These are phyloP conservation scores for Kwoniella sp. DNA, from an alignment of 768 basidiomycete species.

Conservation along the genomic window DNA sequence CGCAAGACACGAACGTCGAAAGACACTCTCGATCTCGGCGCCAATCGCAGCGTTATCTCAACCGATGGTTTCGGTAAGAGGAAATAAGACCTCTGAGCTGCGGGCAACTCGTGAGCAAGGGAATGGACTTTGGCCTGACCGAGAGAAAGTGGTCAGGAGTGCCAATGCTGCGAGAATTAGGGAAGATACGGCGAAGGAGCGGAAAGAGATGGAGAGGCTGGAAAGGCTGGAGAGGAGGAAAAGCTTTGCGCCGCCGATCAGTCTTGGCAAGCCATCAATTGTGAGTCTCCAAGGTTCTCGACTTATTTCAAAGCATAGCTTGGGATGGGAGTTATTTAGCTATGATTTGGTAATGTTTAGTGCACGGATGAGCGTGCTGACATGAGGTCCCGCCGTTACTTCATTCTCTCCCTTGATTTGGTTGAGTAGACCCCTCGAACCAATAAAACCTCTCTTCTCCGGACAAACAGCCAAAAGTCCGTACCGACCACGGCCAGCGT, in stretches of 20 bases:
- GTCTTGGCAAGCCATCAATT: conserved; percentile 33
- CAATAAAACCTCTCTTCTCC: conserved; percentile 20
- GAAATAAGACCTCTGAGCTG: neutral
- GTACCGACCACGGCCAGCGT: neutral
- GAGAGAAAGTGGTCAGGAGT: neutral
- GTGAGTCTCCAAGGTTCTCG: too few species aligned
- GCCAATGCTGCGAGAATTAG: neutral
- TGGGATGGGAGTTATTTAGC: too few species aligned
- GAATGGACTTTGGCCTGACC: neutral
- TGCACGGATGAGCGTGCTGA: too few species aligned
- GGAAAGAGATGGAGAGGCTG: conserved; percentile 17
- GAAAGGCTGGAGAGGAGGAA: conserved; percentile 22
- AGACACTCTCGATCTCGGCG: neutral
- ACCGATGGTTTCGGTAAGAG: neutral
- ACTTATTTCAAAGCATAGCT: too few species aligned
- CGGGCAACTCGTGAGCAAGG: neutral
- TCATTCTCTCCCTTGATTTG: too few species aligned
- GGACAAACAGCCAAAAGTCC: conserved; percentile 14
- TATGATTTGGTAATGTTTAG: too few species aligned
- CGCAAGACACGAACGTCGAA: neutral
- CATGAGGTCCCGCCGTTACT: too few species aligned
- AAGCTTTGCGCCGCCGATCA: conserved; percentile 28
- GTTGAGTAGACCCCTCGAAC: conserved; percentile 29
- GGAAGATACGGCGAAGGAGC: conserved; percentile 12
- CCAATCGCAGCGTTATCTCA: neutral